A percentile compares a stretch with the other conserved stretches of the same genome.
phyloP scores from a whole-genome alignment of 2,329 filamentous ascomycete genomes.

The Sporothrix humicola region DNA sequence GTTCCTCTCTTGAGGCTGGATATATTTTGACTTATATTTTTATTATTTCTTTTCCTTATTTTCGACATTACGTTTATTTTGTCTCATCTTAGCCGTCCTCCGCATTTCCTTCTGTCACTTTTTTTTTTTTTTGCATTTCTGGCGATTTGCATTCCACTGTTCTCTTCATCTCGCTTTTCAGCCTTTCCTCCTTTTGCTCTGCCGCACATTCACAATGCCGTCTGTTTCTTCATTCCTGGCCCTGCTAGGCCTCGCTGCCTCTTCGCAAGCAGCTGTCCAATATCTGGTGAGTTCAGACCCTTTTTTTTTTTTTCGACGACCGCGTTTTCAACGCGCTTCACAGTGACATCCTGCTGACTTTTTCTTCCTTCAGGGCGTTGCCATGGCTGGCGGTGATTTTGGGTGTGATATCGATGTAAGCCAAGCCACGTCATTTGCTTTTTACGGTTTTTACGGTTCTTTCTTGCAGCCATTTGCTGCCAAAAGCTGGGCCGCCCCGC shows the following conservation, averaged over 20 bases:
- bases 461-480: no score
- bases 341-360: conserved; percentile 60
- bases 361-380: conserved; percentile 33
- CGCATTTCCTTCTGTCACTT: not conserved
- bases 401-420: conserved; percentile 49
- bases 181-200: not conserved
- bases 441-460: no score
- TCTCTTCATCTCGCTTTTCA: not conserved
- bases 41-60: not conserved
- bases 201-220: not conserved
- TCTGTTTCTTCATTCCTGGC: not conserved
- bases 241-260: conserved; percentile 32
- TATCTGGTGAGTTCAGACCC: conserved; percentile 31
- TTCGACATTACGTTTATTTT: not conserved
- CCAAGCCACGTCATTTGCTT: conserved; percentile 26
- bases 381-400: conserved; percentile 56
- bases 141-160: not conserved
- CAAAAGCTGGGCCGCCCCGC: no score
- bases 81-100: not conserved
- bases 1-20: conserved; percentile 16
- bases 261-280: conserved; percentile 31
- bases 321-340: not conserved
- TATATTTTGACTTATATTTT: not conserved
- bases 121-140: not conserved
- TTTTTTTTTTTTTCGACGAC: not conserved